phyloP scores from a whole-genome alignment of 768 basidiomycete genomes.

The Termitomyces sp. region DNA sequence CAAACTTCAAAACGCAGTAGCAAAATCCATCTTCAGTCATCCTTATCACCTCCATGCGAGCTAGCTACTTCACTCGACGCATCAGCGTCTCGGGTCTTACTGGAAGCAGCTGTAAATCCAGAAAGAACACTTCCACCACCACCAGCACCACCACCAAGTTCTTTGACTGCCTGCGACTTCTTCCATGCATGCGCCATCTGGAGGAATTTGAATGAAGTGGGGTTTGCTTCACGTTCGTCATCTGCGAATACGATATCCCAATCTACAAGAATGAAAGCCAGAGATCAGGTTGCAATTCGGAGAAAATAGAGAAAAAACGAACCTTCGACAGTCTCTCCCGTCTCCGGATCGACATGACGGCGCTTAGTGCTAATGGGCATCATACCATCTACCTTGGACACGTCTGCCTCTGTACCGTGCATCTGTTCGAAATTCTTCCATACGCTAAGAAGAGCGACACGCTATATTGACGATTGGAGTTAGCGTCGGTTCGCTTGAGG shows the following conservation, averaged over 20 bases:
- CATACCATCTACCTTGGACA: slow-evolving; percentile 83
- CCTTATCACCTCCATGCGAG: slow-evolving; percentile 11
- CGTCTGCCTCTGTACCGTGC: slow-evolving; percentile 66
- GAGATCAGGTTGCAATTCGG: neutral
- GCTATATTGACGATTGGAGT: slow-evolving; percentile 36
- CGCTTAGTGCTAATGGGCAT: slow-evolving; percentile 89
- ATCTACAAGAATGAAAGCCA: slow-evolving; percentile 38
- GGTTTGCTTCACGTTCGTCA: slow-evolving; percentile 91
- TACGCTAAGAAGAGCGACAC: slow-evolving; percentile 85
- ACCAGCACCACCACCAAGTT: slow-evolving; percentile 20
- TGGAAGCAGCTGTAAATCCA: slow-evolving; percentile 42
- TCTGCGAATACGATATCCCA: slow-evolving; percentile 96
- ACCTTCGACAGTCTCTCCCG: slow-evolving; percentile 86
- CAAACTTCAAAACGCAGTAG: neutral
- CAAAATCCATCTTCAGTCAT: slow-evolving; percentile 1
- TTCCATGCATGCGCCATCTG: slow-evolving; percentile 95
- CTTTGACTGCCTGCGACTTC: slow-evolving; percentile 40
- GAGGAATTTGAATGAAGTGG: slow-evolving; percentile 91
- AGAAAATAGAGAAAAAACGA: slow-evolving; percentile 16
- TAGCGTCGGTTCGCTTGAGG: neutral
- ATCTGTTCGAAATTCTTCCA: slow-evolving; percentile 94
- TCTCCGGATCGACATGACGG: slow-evolving; percentile 77
- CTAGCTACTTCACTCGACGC: slow-evolving; percentile 12
- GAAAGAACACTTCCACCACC: slow-evolving; percentile 31
- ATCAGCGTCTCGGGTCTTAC: slow-evolving; percentile 4